Evolutionary conservation across 2,329 filamentous ascomycete species (phyloP).

Genomic region (Curvularia hawaiiensis): DNA sequence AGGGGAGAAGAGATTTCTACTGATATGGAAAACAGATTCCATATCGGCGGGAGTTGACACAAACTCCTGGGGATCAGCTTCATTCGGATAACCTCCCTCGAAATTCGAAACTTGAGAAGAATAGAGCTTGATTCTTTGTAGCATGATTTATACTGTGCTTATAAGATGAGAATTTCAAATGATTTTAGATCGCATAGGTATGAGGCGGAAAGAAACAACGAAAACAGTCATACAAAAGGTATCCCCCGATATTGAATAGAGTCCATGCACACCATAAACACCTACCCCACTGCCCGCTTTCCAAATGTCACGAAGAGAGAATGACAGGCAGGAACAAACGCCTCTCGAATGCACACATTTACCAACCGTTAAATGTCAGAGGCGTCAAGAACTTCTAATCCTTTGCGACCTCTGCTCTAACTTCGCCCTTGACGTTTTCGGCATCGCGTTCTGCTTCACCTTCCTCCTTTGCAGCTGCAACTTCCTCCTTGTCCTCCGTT

Average conservation of each 20-base stretch:
- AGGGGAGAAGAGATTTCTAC: no score
- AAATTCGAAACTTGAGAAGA: not conserved
- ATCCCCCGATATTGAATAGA: slow-evolving; percentile 15
- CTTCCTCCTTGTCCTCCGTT: slow-evolving; percentile 25
- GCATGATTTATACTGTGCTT: not conserved
- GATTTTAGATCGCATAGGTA: not conserved
- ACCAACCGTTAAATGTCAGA: not conserved
- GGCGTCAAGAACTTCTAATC: slow-evolving; percentile 17
- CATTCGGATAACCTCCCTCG: not conserved
- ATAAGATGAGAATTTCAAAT: not conserved
- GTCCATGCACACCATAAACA: slow-evolving; percentile 22
- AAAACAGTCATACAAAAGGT: slow-evolving; percentile 21
- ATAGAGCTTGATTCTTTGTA: slow-evolving; percentile 1
- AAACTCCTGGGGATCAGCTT: not conserved
- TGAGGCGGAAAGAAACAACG: not conserved
- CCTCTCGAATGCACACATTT: slow-evolving; percentile 14
- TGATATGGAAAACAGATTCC: no score
- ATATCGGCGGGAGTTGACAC: not conserved
- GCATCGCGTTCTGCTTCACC: slow-evolving; percentile 35
- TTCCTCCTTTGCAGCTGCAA: slow-evolving; percentile 31
- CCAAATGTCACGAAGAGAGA: slow-evolving; percentile 4
- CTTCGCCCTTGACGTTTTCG: slow-evolving; percentile 40
- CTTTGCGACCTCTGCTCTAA: slow-evolving; percentile 36
- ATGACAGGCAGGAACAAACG: slow-evolving; percentile 16
- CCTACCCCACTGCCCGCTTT: slow-evolving; percentile 15